phyloP scores from a whole-genome alignment of 495 filamentous ascomycete species.

The Aspergillus homomorphus region DNA sequence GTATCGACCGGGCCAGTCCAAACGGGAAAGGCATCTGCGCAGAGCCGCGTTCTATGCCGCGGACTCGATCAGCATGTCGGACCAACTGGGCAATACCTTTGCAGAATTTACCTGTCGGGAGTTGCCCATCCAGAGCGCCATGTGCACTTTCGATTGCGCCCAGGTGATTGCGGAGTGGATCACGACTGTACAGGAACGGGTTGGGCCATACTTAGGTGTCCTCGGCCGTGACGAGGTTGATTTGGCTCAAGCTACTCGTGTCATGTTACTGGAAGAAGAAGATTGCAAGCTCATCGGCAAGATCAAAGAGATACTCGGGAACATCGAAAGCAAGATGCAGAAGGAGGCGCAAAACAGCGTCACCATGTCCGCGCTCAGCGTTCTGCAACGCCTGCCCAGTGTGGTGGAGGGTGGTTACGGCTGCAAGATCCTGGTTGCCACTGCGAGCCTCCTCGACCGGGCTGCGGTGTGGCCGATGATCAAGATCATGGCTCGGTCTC shows the following conservation, averaged over 20 bases:
- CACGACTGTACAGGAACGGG: constrained; percentile 89
- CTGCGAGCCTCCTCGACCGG: constrained; percentile 85
- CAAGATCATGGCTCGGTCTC: constrained; percentile 79
- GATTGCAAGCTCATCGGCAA: constrained; percentile 85
- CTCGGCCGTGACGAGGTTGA: constrained; percentile 81
- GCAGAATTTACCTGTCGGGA: constrained; percentile 83
- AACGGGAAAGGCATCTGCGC: constrained; percentile 82
- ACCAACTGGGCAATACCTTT: constrained; percentile 83
- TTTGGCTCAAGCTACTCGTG: constrained; percentile 68
- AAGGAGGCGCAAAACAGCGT: constrained; percentile 47
- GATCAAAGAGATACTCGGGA: constrained; percentile 75
- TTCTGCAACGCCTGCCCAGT: constrained; percentile 53
- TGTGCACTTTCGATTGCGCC: constrained; percentile 96
- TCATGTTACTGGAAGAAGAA: constrained; percentile 90
- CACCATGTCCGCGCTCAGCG: constrained; percentile 48
- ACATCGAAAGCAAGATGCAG: constrained; percentile 77
- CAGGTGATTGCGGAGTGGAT: constrained; percentile 97
- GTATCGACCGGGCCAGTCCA: constrained; percentile 46
- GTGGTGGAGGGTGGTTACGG: constrained; percentile 71
- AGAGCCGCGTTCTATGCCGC: constrained; percentile 94
- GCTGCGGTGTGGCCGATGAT: constrained; percentile 93
- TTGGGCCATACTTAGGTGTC: constrained; percentile 82
- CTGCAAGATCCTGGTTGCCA: constrained; percentile 80
- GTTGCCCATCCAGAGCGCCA: constrained; percentile 85
- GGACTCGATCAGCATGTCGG: constrained; percentile 86